Evolutionary conservation across 2,329 filamentous ascomycete genomes (phyloP).

Genomic region (Verticillium zaregamsianum): DNA sequence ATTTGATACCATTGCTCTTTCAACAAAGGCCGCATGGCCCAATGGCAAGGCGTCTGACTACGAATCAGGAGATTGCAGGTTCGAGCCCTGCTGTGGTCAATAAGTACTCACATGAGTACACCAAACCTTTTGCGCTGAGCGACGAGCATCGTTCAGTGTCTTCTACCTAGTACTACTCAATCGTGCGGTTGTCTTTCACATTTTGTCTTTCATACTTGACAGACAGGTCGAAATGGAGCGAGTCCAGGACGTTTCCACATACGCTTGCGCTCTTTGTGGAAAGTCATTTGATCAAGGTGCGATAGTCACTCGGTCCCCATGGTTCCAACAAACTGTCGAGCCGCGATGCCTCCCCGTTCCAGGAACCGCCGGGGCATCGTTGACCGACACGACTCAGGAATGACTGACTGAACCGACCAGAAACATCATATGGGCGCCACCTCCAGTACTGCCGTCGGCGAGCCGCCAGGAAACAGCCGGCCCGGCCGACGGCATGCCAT

Average conservation of each 20-base stretch:
- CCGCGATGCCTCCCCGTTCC: too few relatives aligned
- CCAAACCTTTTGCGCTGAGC: background rate
- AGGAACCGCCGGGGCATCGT: too few relatives aligned
- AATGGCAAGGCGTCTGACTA: slow-evolving; percentile 41
- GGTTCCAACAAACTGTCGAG: background rate
- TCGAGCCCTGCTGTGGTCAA: slow-evolving; percentile 19
- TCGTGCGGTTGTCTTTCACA: background rate
- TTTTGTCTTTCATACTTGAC: background rate
- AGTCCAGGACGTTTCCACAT: background rate
- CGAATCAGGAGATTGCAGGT: slow-evolving; percentile 24
- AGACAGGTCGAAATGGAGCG: background rate
- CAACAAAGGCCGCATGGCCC: slow-evolving; percentile 20
- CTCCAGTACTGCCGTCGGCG: slow-evolving; percentile 4
- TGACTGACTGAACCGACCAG: slow-evolving; percentile 5
- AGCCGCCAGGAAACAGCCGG: background rate
- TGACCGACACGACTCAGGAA: too few relatives aligned
- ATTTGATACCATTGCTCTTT: background rate
- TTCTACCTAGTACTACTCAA: too few relatives aligned
- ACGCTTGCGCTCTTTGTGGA: background rate
- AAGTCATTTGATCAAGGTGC: background rate
- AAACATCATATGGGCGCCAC: slow-evolving; percentile 2
- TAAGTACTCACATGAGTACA: background rate
- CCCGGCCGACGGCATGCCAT: slow-evolving; percentile 1
- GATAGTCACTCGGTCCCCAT: background rate
- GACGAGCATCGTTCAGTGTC: background rate